Evolutionary conservation across 495 filamentous ascomycete genomes (phyloP).

Genomic region (Lasiosphaeria miniovina): DNA sequence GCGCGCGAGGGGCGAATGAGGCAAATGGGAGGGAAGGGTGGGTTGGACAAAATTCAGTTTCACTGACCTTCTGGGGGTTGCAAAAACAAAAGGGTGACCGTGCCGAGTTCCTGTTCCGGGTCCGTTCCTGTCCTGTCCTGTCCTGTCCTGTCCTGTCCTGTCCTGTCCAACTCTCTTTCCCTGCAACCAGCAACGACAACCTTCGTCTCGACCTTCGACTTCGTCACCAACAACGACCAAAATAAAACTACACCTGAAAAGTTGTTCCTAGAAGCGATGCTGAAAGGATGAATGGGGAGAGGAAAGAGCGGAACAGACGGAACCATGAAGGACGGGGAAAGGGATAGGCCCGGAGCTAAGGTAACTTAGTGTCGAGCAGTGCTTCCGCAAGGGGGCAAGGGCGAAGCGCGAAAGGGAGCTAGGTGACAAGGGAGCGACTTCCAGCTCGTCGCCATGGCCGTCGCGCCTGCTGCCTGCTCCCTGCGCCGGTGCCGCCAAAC

Average conservation of each 20-base stretch:
- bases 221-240: conserved; percentile 36
- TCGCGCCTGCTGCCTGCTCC: not conserved
- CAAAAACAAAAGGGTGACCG: too few species aligned
- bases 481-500: not conserved
- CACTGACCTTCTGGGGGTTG: too few species aligned
- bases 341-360: conserved; percentile 21
- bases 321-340: conserved; percentile 29
- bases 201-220: conserved; percentile 24
- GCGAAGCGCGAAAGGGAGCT: conserved; percentile 10
- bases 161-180: too few species aligned
- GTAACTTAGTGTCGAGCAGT: conserved; percentile 6
- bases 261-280: conserved; percentile 19
- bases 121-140: too few species aligned
- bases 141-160: too few species aligned
- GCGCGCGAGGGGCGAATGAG: too few species aligned
- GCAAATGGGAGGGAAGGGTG: too few species aligned
- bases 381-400: conserved; percentile 16
- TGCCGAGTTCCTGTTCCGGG: too few species aligned
- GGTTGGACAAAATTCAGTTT: too few species aligned
- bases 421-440: not conserved
- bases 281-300: conserved; percentile 22
- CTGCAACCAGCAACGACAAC: conserved; percentile 13
- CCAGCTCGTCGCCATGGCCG: not conserved
- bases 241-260: conserved; percentile 17
- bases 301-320: conserved; percentile 26